Conservation (phyloP, 1,284 basidiomycete species). For the Trametes polyzona region DNA sequence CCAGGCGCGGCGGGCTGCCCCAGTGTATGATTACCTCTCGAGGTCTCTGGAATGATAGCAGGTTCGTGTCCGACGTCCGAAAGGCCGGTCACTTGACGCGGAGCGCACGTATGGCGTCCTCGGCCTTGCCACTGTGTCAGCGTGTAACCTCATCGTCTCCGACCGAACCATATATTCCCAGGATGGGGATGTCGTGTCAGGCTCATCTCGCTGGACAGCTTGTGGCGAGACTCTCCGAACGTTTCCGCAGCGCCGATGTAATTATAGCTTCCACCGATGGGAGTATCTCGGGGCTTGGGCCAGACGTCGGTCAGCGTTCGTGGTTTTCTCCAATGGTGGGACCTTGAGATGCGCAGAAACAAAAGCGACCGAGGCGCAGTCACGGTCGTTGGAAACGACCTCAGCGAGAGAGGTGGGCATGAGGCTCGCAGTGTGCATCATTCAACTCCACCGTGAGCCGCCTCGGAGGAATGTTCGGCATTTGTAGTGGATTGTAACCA, state of each 20-base stretch:
- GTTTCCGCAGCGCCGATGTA: background rate
- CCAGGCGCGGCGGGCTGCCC: background rate
- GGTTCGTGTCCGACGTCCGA: no score
- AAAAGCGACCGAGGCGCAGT: background rate
- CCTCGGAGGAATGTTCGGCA: constrained; percentile 1
- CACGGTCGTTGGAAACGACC: background rate
- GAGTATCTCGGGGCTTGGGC: background rate
- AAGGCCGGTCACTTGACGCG: background rate
- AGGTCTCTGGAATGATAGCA: background rate
- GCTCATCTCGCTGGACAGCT: background rate
- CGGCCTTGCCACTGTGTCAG: background rate
- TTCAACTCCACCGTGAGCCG: background rate
- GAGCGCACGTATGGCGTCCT: background rate
- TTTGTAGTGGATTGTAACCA: background rate
- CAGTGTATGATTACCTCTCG: background rate
- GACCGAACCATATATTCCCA: background rate
- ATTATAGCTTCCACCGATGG: background rate
- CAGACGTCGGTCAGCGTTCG: background rate
- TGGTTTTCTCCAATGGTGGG: background rate
- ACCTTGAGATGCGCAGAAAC: background rate
- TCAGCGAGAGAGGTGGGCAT: background rate
- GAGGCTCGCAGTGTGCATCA: background rate
- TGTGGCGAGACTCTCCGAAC: background rate
- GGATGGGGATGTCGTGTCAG: background rate
- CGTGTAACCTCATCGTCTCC: background rate